phyloP scores from a whole-genome alignment of 306 rosid species.

The Leucaena leucocephala region DNA sequence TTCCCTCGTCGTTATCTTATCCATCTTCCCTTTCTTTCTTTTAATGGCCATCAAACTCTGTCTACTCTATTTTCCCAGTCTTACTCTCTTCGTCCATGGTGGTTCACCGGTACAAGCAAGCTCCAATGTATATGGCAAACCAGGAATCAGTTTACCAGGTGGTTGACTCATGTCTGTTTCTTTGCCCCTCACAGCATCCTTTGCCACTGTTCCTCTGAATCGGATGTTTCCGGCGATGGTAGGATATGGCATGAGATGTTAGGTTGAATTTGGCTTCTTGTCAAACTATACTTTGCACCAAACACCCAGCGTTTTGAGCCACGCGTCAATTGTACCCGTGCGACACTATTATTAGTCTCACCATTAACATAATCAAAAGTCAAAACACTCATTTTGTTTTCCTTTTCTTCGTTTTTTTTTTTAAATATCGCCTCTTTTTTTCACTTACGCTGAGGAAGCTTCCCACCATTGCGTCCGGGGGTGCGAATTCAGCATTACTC shows the following conservation, averaged over 20 bases:
- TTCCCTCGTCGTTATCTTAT: neutral
- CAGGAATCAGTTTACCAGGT: neutral
- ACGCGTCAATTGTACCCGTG: constrained; percentile 19
- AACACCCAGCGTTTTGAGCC: neutral
- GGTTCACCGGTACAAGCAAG: neutral
- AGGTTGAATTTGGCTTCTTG: neutral
- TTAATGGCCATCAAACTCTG: neutral
- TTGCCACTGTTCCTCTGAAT: neutral
- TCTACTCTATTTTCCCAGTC: neutral
- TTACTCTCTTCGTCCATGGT: neutral
- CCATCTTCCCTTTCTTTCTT: neutral
- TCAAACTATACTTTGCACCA: neutral
- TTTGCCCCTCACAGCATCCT: neutral
- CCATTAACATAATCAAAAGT: neutral
- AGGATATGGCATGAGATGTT: neutral
- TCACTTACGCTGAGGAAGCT: neutral
- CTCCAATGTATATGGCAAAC: neutral
- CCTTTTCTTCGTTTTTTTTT: neutral
- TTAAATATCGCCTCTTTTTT: neutral
- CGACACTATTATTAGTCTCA: neutral
- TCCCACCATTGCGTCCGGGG: constrained; percentile 6
- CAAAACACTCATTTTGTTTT: neutral
- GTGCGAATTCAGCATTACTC: neutral
- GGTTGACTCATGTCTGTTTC: neutral
- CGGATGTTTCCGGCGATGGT: neutral